Base-by-base conservation (phyloP, 164 flowering plant species). In the Malania oleifera region DNA sequence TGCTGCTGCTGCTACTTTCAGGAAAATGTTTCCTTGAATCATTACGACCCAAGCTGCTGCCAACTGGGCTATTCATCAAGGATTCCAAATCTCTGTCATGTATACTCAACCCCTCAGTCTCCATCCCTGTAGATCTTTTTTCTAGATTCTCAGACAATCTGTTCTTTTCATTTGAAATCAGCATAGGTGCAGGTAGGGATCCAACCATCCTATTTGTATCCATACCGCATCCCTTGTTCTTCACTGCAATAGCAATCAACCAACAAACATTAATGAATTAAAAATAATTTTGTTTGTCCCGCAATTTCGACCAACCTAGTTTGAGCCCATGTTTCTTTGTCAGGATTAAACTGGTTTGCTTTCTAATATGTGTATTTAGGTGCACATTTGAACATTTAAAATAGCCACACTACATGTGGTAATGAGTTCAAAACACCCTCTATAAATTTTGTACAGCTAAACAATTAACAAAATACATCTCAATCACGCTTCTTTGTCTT, bases 51-150 rank as follows among this genome's bases (percentile, higher is more conserved):
- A 44, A 40, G 15, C 40, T 45, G 26, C 13, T 17, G n/a, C 52
- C 13, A 13, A 45, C 14, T 17, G 51, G 18, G 20, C 61, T 57
- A 20, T 27, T 57, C n/a, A 18, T 15, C 24, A 28, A 25, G 13
- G 61, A 56, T 15, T 24, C 59, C 47, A 38, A 40, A 41, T 56
- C 59, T 1, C 59, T 56, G 48, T 56, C 34, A 25, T 40, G 59
- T 14, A 8, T 11, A 34, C 23, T 25, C 3, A 17, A 41, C 7
- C 29, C 37, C 31, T 26, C 59, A 7, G 23, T 6, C 19, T 26
- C 48, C 29, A 12, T 56, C 4, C 14, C 43, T 13, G 14, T 39
- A 8, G 31, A 0, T 18, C 61, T 39, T 10, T n/a, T 44, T 29
- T 12, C 52, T 7, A 25, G 14, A 19, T 18, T 57, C 37, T 45